These are phyloP conservation scores for Dothideomycetes sp. DNA, from an alignment of 2,329 filamentous ascomycete genomes.

Conservation along the genomic window DNA sequence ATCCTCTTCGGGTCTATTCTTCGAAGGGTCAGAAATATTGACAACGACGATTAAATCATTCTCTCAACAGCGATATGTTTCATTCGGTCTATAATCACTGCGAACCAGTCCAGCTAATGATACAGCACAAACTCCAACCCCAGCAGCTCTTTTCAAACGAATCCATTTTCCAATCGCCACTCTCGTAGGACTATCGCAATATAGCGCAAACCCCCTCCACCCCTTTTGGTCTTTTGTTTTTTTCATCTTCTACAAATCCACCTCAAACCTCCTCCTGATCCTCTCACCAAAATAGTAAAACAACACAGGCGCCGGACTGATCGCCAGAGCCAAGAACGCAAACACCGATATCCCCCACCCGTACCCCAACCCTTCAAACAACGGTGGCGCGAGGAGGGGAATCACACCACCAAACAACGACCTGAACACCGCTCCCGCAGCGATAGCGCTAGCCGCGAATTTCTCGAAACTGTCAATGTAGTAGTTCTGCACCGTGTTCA, in stretches of 20 bases:
- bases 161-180: no score
- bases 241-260: constrained; percentile 25
- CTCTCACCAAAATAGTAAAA: constrained; percentile 37
- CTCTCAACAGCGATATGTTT: no score
- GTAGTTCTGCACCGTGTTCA: constrained; percentile 44
- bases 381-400: constrained; percentile 31
- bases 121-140: no score
- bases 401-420: constrained; percentile 36
- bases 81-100: no score
- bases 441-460: constrained; percentile 40
- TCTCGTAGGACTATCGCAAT: no score
- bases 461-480: constrained; percentile 42
- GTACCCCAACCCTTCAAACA: constrained; percentile 35
- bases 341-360: constrained; percentile 41
- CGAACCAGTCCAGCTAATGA: no score
- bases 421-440: constrained; percentile 37
- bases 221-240: no score
- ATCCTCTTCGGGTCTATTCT: no score
- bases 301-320: constrained; percentile 38
- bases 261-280: constrained; percentile 34
- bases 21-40: no score
- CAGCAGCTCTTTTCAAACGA: no score
- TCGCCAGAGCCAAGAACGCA: constrained; percentile 31
- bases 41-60: no score
- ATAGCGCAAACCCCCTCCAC: no score